Percentiles rank a stretch among this genome's conserved stretches.
Evolutionary conservation across 2,329 filamentous ascomycete species (phyloP).

Genomic region (Harringtonia aguacate): DNA sequence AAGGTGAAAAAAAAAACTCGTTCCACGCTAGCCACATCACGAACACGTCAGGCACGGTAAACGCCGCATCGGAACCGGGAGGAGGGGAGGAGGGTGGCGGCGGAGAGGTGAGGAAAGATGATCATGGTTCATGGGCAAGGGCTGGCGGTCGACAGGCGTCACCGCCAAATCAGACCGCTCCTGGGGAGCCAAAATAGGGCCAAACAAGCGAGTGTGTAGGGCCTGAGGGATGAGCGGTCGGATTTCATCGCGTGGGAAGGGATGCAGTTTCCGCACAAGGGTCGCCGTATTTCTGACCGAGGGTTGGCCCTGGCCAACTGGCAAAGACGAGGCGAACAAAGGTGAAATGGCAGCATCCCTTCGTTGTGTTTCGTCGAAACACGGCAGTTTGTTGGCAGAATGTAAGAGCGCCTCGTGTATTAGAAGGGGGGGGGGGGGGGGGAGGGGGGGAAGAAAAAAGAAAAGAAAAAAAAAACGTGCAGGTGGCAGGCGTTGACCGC

Average conservation of each 20-base stretch:
- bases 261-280: neutral
- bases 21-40: slow-evolving; percentile 6
- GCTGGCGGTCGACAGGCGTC: slow-evolving; percentile 11
- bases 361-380: neutral
- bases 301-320: neutral
- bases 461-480: neutral
- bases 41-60: neutral
- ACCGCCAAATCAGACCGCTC: slow-evolving; percentile 5
- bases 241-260: neutral
- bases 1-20: neutral
- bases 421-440: too few relatives aligned
- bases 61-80: neutral
- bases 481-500: slow-evolving; percentile 6
- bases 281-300: too few relatives aligned
- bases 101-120: slow-evolving; percentile 10
- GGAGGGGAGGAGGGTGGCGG: neutral
- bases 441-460: too few relatives aligned
- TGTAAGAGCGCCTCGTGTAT: too few relatives aligned
- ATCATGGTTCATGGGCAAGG: slow-evolving; percentile 24
- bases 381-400: too few relatives aligned
- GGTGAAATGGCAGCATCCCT: too few relatives aligned
- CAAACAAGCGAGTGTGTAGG: neutral
- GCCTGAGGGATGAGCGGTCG: slow-evolving; percentile 1
- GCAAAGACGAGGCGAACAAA: neutral
- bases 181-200: neutral